Base-by-base conservation (phyloP, 164 flowering plant genomes). In the Annona cherimola region DNA sequence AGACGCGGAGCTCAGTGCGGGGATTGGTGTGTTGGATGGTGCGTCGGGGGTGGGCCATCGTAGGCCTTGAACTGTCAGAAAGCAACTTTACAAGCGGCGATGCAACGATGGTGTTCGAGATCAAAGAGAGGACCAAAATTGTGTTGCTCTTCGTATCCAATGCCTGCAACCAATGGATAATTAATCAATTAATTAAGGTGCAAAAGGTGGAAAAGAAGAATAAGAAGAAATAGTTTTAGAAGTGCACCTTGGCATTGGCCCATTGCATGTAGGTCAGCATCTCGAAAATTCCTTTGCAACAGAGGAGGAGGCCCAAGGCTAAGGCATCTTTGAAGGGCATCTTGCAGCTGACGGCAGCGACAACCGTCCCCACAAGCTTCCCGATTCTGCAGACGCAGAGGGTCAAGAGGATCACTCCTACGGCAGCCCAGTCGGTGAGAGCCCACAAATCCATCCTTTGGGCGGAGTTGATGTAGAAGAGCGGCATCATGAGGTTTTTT, bases 201-300 rank as follows among this genome's bases (percentile, higher is more conserved):
- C n/a, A n/a, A n/a, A n/a, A n/a, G n/a, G n/a, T n/a, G n/a, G n/a
- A 4, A 59, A n/a, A n/a, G n/a, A n/a, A n/a, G n/a, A n/a, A n/a
- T n/a, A n/a, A n/a, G n/a, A n/a, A n/a, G n/a, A n/a, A n/a, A n/a
- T n/a, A n/a, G n/a, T n/a, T n/a, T n/a, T n/a, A n/a, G 9, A 4
- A 6, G 4, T 41, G 12, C 77, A 88, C 89, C 85, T 73, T 70
- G 61, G 86, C 90, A 73, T 77, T 62, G 12, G 4, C 8, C 88
- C 89, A 88, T 45, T 81, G 87, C 3, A 82, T 45, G 69, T 80
- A 82, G 71, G 86, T 2, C 3, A 87, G 9, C 60, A 84, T 35
- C 81, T 94, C 98, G 2, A 84, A 80, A 45, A 86, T 79, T n/a
- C 98, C 98, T 78, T 91, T 82, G 2, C 86, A 66, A 70, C 81